Base-by-base conservation (phyloP, 352 stramenopile species). In the Phytophthora kernoviae region DNA sequence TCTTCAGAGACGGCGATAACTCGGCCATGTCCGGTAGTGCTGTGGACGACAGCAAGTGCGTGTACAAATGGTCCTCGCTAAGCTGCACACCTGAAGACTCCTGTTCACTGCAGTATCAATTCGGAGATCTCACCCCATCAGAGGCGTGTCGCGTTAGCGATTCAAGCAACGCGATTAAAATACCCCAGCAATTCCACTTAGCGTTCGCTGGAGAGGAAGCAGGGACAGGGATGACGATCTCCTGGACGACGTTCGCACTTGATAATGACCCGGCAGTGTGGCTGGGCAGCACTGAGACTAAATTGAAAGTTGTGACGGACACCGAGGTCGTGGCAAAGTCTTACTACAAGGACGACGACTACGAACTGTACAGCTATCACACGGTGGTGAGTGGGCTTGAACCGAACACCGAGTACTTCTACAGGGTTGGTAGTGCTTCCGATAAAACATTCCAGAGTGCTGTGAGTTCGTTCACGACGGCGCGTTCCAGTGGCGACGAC, bases 1-100 rank as follows among this genome's bases (percentile, higher is more conserved):
- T 65, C 39, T 65, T 65, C 41, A 65, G 21, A 18, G 47, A 34
- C 9, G 57, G 24, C 15, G 57, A 59, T 21, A 41, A 34, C 18
- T 53, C 22, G 32, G 57, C 47, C n/a, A 47, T 42, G 52, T 70
- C 48, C 37, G 58, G 6, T 32, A 66, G 68, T 21, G 44, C 83
- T 56, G n/a, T 62, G 12, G 21, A 65, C 58, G 43, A 59, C 21
- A 42, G 32, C 44, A 51, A 68, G 21, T 69, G 26, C 11, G 30
- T 34, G 46, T 94, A 47, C 75, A 88, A 52, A 20, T 48, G 4
- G 78, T 84, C 2, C 85, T 97, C 43, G 84, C 94, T 55, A n/a
- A 57, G 50, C 24, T 57, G 50, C 27, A 48, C 22, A 11, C 50
- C 50, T 20, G 39, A 57, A 20, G 71, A 73, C 2, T 48, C 54